Evolutionary conservation across 306 rosid genomes (phyloP), one percentile per base, ranked within the genome.

Genomic region (Urtica urens): DNA sequence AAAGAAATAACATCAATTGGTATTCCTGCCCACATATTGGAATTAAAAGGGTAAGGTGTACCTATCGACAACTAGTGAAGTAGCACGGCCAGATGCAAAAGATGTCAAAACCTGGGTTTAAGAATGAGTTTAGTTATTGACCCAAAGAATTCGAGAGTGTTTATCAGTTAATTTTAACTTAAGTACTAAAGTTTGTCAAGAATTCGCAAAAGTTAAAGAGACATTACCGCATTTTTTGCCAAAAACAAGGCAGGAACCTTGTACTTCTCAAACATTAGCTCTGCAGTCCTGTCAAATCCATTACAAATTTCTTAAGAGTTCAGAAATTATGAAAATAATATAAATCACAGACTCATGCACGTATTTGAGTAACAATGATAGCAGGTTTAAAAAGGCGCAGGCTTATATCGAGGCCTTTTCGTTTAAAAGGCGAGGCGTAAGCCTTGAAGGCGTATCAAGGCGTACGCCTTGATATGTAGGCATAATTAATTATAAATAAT

Each of bases 51-150:
- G 29, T 51, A 19, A 51, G 21, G 45, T 63, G 58, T 79, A 90
- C 95, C 99, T 21, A 65, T 90, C 99, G 73, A 90, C 95, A 67
- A 90, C 95, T 40, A 90, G 72, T 31, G 99, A 78, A 0, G 99
- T 90, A 60, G 99, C 95, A 63, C 99, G 99, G 30, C 99, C 99
- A 53, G 99, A 85, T 39, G 99, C 99, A 67, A 90, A 90, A 30
- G 99, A 85, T 17, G 99, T 85, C 66, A 90, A 79, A 73, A 90
- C 95, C 95, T 90, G 72, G 61, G 34, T 28, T 23, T 67, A 23
- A 57, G 8, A 23, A 58, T 54, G 18, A 46, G n/a, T 24, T 46
- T 29, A 18, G 58, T 63, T 33, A 66, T 50, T 39, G 37, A 28
- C 34, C 14, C n/a, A 23, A 25, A 35, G 45, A 53, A 59, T 49